Percentiles rank a stretch among this genome's conserved stretches.
Evolutionary conservation across 208 protist genomes (phyloP).

Genomic region (Trypanosoma melophagium): DNA sequence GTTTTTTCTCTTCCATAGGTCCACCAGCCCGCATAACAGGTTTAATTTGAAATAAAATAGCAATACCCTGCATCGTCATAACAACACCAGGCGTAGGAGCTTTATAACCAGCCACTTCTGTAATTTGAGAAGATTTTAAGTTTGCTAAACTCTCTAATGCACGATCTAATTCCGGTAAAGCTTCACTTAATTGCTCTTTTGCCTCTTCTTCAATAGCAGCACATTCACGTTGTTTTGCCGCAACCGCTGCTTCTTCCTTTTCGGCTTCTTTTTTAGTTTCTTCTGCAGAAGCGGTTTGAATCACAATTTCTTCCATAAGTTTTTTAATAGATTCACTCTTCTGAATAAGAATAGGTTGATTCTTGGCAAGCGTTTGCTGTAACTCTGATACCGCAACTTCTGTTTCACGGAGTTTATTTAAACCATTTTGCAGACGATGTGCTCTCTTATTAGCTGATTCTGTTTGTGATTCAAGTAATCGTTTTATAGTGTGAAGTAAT

Average conservation of each 20-base stretch:
- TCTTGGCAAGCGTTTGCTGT: constrained; percentile 92
- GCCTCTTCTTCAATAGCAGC: constrained; percentile 94
- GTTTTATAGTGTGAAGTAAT: constrained; percentile 91
- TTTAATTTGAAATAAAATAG: constrained; percentile 96
- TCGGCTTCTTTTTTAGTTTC: constrained; percentile 89
- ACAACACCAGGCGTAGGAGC: constrained; percentile 95
- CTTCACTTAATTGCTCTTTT: constrained; percentile 94
- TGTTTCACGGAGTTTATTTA: constrained; percentile 94
- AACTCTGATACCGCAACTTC: constrained; percentile 92
- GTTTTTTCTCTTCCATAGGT: constrained; percentile 94
- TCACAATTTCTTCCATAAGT: constrained; percentile 92
- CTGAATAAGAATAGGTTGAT: constrained; percentile 95
- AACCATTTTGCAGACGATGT: constrained; percentile 91
- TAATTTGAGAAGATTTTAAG: constrained; percentile 96
- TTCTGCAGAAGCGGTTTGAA: constrained; percentile 93
- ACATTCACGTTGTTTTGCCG: constrained; percentile 91
- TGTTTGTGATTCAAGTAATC: constrained; percentile 82
- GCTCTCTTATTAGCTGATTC: constrained; percentile 77
- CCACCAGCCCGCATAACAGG: constrained; percentile 94
- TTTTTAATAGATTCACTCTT: constrained; percentile 93
- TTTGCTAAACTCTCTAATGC: constrained; percentile 95
- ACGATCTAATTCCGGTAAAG: constrained; percentile 96
- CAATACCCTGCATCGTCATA: constrained; percentile 98
- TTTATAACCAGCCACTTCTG: constrained; percentile 96
- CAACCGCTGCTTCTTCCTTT: constrained; percentile 92